Conservation (phyloP, 306 rosid genomes). For the Citrullus colocynthis region DNA sequence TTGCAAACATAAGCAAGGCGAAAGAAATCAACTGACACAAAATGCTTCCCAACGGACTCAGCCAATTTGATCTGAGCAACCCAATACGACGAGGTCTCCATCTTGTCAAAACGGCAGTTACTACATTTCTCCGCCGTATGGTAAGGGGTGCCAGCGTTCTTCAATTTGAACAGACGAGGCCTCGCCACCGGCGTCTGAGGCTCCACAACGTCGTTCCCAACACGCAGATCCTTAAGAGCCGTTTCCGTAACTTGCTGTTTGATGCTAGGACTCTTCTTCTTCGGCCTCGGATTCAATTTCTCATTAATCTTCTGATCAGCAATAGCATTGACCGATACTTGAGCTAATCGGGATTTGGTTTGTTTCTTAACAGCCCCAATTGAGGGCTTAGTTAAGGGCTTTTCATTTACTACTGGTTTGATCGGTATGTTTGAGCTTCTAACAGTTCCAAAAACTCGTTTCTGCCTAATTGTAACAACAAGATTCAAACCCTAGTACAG, state of each 20-base stretch:
- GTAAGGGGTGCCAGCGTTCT: conserved; percentile 12
- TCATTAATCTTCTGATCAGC: neutral
- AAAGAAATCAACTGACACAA: conserved; percentile 21
- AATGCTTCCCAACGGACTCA: conserved; percentile 19
- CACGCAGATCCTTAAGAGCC: neutral
- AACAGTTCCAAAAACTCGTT: conserved; percentile 15
- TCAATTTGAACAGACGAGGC: neutral
- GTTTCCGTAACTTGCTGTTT: neutral
- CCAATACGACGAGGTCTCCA: conserved; percentile 20
- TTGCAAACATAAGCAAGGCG: conserved; percentile 15
- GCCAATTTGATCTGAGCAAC: conserved; percentile 18
- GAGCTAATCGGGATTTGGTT: conserved; percentile 1
- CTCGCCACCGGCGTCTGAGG: conserved; percentile 10
- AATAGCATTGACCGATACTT: neutral
- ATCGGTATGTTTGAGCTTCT: conserved; percentile 5
- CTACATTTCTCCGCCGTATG: conserved; percentile 16
- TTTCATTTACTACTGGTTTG: conserved; percentile 1
- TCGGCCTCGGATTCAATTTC: neutral
- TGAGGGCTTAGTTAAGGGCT: neutral
- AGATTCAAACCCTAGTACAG: neutral
- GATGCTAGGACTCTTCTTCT: conserved; percentile 5
- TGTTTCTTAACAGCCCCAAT: conserved; percentile 1
- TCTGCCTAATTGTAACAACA: neutral
- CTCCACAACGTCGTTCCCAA: neutral
- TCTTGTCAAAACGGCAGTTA: conserved; percentile 19